phyloP scores from a whole-genome alignment of 2,329 filamentous ascomycete genomes.

The Aspergillus sp. region DNA sequence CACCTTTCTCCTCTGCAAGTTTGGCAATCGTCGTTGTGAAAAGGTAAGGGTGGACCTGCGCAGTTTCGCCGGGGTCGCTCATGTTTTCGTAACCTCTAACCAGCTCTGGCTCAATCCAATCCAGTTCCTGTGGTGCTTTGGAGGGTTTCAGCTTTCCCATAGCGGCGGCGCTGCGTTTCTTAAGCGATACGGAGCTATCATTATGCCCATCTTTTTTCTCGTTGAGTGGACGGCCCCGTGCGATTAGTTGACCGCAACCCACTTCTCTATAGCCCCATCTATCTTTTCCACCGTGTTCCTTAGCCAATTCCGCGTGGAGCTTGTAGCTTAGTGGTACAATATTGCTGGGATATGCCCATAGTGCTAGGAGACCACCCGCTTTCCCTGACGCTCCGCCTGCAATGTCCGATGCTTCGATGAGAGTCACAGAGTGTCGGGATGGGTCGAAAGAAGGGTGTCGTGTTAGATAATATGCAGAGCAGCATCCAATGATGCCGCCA shows the following conservation, averaged over 20 bases:
- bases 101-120: conserved; percentile 74
- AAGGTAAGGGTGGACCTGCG: conserved; percentile 88
- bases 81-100: conserved; percentile 76
- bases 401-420: conserved; percentile 82
- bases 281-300: conserved; percentile 73
- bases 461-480: conserved; percentile 87
- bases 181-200: conserved; percentile 49
- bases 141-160: conserved; percentile 54
- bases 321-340: conserved; percentile 84
- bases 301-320: conserved; percentile 80
- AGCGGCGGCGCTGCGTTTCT: conserved; percentile 57
- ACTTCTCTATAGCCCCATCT: conserved; percentile 85
- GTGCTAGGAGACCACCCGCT: conserved; percentile 82
- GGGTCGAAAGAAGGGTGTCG: conserved; percentile 80
- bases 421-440: conserved; percentile 71
- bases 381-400: conserved; percentile 94
- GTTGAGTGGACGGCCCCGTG: conserved; percentile 45
- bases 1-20: conserved; percentile 69
- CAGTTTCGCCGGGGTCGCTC: conserved; percentile 76
- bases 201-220: conserved; percentile 32
- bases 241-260: conserved; percentile 67
- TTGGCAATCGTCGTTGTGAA: conserved; percentile 84
- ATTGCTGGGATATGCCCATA: conserved; percentile 85
- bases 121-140: conserved; percentile 71
- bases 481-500: conserved; percentile 89